Base-by-base conservation (phyloP, 805 yeast species). In the Saturnispora diversa region DNA sequence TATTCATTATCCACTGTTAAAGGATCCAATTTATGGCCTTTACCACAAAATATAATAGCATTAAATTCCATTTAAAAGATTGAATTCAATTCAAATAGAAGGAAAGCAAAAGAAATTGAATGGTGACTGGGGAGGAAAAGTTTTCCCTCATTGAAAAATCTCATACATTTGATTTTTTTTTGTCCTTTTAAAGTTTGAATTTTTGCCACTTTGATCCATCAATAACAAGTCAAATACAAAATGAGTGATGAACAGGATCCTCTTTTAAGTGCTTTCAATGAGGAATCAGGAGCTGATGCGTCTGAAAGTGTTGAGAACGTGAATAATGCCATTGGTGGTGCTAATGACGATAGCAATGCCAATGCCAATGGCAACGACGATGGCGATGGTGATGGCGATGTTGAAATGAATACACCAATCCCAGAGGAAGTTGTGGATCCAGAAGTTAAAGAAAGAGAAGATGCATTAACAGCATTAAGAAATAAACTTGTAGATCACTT, bases 401-500 rank as follows among this genome's bases (percentile, higher is more conserved):
- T 19, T 24, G 35, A 37, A 20, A 44, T 35, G 44, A 45, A 40
- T 29, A 37, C 32, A 12, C 37, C 35, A n/a, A 42, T 34, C 20
- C 28, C 33, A 13, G 47, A 39, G 6, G 37, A 35, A 13, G 43
- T 50, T 15, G 44, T 45, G 19, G 46, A 44, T 42, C 48, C 43
- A 15, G 48, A 23, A 20, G 50, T 47, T 24, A 49, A 55, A 45
- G 53, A 56, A 50, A 77, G 94, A 51, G 80, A 79, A 46, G 74
- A 76, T 50, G 94, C 96, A 12, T 63, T 92, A 46, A 66, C 70
- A 28, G 82, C 78, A 46, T 84, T 85, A 62, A 87, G 86, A 60
- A 80, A 79, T 59, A 88, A 86, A 63, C 71, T 92, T 54, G 68
- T 84, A 52, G 97, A 92, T 54, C 98, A 92, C 63, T 77, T 95